Percentiles rank a stretch among this genome's conserved stretches.
Evolutionary conservation across 139 green algal genomes (phyloP).

Genomic region (Mesostigma viride): DNA sequence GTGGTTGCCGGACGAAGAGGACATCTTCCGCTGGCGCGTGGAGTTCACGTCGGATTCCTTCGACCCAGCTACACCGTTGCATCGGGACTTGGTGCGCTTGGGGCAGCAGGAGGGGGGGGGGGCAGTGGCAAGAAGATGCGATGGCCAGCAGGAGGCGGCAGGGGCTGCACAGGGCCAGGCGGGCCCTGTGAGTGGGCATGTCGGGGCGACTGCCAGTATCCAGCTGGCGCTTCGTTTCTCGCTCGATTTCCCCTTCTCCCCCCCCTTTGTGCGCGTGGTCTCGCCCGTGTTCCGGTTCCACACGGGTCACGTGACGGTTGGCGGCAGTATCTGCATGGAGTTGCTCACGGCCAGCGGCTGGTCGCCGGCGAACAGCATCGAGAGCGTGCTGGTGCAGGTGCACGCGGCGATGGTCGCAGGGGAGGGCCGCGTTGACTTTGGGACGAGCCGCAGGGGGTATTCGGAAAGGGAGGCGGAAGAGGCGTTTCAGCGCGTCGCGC

Average conservation of each 20-base stretch:
- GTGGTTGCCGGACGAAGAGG: background rate
- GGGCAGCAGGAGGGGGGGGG: no score
- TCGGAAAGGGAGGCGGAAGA: constrained; percentile 6
- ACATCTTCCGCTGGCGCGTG: constrained; percentile 14
- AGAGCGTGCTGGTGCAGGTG: constrained; percentile 17
- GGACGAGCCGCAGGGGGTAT: background rate
- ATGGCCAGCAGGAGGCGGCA: no score
- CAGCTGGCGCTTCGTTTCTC: constrained; percentile 14
- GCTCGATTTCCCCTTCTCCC: constrained; percentile 11
- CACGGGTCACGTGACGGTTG: constrained; percentile 19
- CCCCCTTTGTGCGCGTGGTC: constrained; percentile 20
- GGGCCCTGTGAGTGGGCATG: no score
- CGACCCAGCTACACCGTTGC: no score
- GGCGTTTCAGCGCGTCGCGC: constrained; percentile 8
- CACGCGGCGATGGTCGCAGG: background rate
- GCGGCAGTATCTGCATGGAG: constrained; percentile 23
- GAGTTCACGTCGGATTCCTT: background rate
- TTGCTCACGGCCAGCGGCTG: constrained; percentile 12
- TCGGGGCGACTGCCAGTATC: no score
- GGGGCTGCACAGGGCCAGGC: no score
- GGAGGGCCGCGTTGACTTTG: background rate
- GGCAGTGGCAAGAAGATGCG: no score
- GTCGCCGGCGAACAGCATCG: constrained; percentile 4
- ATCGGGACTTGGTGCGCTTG: no score
- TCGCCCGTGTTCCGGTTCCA: constrained; percentile 14